Evolutionary conservation across 2,329 filamentous ascomycete species (phyloP).

Genomic region (Chrysoporthe deuterocubensis): DNA sequence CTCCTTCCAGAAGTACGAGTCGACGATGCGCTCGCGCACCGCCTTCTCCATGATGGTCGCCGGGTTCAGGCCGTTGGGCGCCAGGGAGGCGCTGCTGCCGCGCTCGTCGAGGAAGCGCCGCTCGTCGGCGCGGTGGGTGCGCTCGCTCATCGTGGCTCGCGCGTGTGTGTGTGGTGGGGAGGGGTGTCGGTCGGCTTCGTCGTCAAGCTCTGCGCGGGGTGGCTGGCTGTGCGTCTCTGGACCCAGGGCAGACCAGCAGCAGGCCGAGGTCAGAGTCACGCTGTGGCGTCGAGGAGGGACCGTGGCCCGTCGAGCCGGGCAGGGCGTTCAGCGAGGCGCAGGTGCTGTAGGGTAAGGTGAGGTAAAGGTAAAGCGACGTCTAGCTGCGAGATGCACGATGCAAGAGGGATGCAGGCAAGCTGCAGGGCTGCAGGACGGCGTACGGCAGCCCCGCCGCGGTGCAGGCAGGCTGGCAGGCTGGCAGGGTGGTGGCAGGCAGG

Average conservation of each 20-base stretch:
- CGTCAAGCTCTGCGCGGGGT: not conserved
- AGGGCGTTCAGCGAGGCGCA: no score
- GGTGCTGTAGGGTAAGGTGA: no score
- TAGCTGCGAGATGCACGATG: not conserved
- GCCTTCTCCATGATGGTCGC: conserved; percentile 96
- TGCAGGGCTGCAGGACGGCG: not conserved
- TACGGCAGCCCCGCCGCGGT: not conserved
- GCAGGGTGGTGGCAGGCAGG: no score
- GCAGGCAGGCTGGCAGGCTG: no score
- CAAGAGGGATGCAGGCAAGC: not conserved
- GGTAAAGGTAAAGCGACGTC: not conserved
- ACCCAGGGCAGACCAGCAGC: not conserved
- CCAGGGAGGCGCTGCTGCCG: conserved; percentile 74
- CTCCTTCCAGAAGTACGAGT: conserved; percentile 98
- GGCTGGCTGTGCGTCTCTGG: not conserved
- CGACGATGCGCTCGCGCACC: conserved; percentile 91
- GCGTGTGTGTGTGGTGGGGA: not conserved
- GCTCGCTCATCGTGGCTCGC: conserved; percentile 29
- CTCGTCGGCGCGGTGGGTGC: conserved; percentile 75
- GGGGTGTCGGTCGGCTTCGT: not conserved
- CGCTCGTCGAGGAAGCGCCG: conserved; percentile 86
- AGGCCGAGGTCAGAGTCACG: not conserved
- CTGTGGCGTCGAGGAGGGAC: no score
- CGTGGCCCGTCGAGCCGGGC: not conserved
- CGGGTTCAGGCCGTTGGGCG: conserved; percentile 88